These are phyloP conservation scores for Starmerella bombicola DNA, from an alignment of 805 yeast species.

Conservation along the genomic window DNA sequence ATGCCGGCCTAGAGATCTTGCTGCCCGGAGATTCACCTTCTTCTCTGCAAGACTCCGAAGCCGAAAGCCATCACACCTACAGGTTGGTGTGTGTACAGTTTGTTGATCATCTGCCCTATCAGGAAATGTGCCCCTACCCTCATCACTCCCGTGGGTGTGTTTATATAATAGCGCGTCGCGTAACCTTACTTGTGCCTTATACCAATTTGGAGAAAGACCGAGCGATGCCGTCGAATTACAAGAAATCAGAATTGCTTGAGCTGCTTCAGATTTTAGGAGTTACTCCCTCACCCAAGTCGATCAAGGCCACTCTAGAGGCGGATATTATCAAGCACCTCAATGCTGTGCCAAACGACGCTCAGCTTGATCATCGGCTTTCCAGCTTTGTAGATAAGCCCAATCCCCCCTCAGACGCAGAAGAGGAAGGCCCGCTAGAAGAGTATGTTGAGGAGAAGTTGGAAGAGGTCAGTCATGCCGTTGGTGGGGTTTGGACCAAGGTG, in stretches of 20 bases:
- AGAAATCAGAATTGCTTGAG: conserved; percentile 9
- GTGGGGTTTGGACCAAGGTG: neutral
- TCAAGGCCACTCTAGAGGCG: conserved; percentile 9
- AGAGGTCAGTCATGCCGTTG: conserved; percentile 1
- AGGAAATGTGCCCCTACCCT: neutral
- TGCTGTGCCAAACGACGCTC: conserved; percentile 3
- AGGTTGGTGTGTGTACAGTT: neutral
- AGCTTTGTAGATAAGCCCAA: neutral
- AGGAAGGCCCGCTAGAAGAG: neutral
- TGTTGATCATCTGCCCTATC: neutral
- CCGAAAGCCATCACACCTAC: too few relatives aligned
- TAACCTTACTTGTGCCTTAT: neutral
- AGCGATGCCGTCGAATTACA: conserved; percentile 2
- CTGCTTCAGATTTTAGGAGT: conserved; percentile 5
- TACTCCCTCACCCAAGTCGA: neutral
- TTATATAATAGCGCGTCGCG: conserved; percentile 6
- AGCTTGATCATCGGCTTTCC: conserved; percentile 2
- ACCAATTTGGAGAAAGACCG: neutral
- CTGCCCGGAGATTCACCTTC: too few relatives aligned
- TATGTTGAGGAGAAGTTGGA: neutral
- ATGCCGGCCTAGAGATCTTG: too few relatives aligned
- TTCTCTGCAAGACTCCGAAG: too few relatives aligned
- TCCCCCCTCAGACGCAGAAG: conserved; percentile 1
- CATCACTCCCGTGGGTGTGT: neutral
- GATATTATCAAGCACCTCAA: conserved; percentile 3